phyloP scores from a whole-genome alignment of 768 basidiomycete genomes.

The Lactarius trivialis region DNA sequence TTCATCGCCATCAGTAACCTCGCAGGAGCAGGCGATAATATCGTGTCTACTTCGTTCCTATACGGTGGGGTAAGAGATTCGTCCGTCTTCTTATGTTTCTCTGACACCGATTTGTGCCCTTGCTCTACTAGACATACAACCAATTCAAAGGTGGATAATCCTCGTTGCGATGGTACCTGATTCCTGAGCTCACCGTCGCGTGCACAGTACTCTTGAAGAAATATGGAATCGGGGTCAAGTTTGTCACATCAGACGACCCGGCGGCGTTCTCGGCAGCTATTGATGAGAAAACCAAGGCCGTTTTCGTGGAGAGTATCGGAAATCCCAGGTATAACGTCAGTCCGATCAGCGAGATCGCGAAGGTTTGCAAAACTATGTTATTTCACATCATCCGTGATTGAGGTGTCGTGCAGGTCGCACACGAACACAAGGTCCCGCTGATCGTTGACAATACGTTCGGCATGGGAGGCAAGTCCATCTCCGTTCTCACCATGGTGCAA shows the following conservation, averaged over 20 bases:
- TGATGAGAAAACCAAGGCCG: constrained; percentile 70
- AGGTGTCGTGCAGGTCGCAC: constrained; percentile 47
- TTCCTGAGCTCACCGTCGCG: neutral
- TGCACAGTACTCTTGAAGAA: constrained; percentile 56
- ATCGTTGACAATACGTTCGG: constrained; percentile 81
- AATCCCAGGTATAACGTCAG: constrained; percentile 68
- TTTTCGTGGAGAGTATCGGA: constrained; percentile 73
- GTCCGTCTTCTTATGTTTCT: neutral
- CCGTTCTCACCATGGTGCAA: neutral
- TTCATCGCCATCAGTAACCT: constrained; percentile 45
- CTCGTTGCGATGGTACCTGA: neutral
- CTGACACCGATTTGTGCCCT: neutral
- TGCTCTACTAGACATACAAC: constrained; percentile 48
- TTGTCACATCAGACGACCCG: constrained; percentile 50
- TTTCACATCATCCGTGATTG: neutral
- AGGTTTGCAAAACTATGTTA: constrained; percentile 34
- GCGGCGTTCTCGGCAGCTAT: constrained; percentile 59
- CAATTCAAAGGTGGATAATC: constrained; percentile 53
- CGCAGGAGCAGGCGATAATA: constrained; percentile 66
- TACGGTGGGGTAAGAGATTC: constrained; percentile 55
- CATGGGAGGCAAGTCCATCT: constrained; percentile 43
- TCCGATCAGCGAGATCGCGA: constrained; percentile 60
- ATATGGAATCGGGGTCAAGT: constrained; percentile 61
- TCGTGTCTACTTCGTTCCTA: constrained; percentile 60
- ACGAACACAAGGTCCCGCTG: constrained; percentile 63